Percentiles rank a stretch among this genome's conserved stretches.
Conservation (phyloP, 768 basidiomycete genomes). For the Pleurotus salmoneostramineus region DNA sequence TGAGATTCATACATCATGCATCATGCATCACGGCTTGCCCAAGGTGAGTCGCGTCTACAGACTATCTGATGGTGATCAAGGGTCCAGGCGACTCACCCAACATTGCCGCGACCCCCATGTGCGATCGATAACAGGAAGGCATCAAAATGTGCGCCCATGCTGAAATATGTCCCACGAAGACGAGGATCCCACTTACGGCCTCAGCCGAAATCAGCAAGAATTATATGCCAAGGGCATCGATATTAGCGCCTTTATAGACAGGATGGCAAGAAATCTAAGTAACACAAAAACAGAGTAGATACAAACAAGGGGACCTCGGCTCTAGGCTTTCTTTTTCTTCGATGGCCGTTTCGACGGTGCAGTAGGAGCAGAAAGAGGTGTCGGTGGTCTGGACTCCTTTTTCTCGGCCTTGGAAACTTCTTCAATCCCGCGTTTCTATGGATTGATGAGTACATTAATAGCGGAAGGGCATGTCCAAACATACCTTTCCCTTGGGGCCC, state of each 20-base stretch:
- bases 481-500: slow-evolving; percentile 61
- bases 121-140: no score
- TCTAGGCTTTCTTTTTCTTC: slow-evolving; percentile 68
- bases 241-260: background rate
- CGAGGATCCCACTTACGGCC: no score
- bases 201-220: no score
- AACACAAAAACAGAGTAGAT: background rate
- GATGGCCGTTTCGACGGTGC: slow-evolving; percentile 52
- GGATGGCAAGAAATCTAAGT: background rate
- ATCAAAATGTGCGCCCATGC: no score
- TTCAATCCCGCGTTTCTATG: slow-evolving; percentile 69
- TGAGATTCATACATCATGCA: no score
- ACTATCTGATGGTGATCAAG: no score
- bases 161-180: no score
- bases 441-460: background rate
- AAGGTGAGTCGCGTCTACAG: no score
- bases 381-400: slow-evolving; percentile 59
- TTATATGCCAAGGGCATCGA: no score
- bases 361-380: slow-evolving; percentile 45
- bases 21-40: no score
- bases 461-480: background rate
- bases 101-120: no score
- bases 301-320: background rate
- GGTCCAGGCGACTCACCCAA: no score
- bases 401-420: slow-evolving; percentile 50